phyloP scores from a whole-genome alignment of 2,329 filamentous ascomycete species.

The Delphinella strobiligena region DNA sequence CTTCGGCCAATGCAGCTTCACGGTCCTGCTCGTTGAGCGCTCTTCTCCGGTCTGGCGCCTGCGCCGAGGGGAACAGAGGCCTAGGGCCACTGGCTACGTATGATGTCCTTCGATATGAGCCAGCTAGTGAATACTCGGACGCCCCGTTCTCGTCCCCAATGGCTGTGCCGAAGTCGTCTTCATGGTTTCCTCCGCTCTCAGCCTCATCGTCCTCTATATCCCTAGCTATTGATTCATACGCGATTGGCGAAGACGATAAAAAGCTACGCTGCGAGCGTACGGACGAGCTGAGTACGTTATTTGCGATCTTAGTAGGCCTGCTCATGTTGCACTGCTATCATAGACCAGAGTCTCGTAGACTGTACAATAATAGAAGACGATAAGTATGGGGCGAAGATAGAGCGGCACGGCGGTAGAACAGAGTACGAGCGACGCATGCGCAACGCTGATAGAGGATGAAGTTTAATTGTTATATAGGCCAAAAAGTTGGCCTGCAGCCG shows the following conservation, averaged over 20 bases:
- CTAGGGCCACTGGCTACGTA: constrained; percentile 62
- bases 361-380: too few species aligned
- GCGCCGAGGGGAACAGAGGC: constrained; percentile 56
- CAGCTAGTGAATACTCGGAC: constrained; percentile 38
- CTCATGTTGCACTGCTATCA: constrained; percentile 4
- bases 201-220: constrained; percentile 18
- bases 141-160: constrained; percentile 10
- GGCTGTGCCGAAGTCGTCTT: too few species aligned
- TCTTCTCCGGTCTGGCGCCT: constrained; percentile 33
- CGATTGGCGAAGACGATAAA: constrained; percentile 13
- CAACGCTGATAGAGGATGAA: too few species aligned
- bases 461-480: neutral
- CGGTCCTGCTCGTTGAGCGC: constrained; percentile 41
- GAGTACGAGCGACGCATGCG: too few species aligned
- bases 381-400: too few species aligned
- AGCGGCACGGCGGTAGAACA: too few species aligned
- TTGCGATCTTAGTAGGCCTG: constrained; percentile 2
- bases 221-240: constrained; percentile 20
- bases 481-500: too few species aligned
- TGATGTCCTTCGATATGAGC: constrained; percentile 64
- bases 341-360: too few species aligned
- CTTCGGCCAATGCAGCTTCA: constrained; percentile 42
- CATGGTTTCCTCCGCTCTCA: constrained; percentile 8
- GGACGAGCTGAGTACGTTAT: constrained; percentile 1
- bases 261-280: constrained; percentile 6